Percentiles rank a stretch among this genome's conserved stretches.
phyloP scores from a whole-genome alignment of 331 rosid genomes.

The Rosa hybrid region DNA sequence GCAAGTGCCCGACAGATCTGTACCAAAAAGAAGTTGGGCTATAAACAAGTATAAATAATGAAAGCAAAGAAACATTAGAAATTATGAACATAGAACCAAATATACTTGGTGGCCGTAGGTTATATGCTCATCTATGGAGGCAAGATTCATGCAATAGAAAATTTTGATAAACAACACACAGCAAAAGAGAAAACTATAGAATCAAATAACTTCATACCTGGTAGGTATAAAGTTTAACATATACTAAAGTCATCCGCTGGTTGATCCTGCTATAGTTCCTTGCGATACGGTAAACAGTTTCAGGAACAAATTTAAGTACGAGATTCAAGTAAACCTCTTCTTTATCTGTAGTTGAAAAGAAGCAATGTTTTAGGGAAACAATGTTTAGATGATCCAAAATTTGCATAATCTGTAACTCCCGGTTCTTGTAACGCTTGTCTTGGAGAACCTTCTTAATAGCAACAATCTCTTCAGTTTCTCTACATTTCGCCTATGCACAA shows the following conservation, averaged over 20 bases:
- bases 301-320: constrained; percentile 88
- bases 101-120: background rate
- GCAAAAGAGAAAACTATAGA: constrained; percentile 3
- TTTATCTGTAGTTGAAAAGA: constrained; percentile 82
- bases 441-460: constrained; percentile 94
- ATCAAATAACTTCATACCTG: constrained; percentile 53
- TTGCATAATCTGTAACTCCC: constrained; percentile 92
- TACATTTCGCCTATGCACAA: constrained; percentile 67
- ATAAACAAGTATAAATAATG: background rate
- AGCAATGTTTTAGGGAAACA: constrained; percentile 81
- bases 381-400: constrained; percentile 91
- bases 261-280: constrained; percentile 73
- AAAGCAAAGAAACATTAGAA: constrained; percentile 11
- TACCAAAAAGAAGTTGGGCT: too few relatives aligned
- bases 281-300: constrained; percentile 75
- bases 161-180: background rate
- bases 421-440: constrained; percentile 89
- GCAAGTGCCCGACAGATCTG: too few relatives aligned
- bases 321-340: constrained; percentile 87
- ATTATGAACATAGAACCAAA: background rate
- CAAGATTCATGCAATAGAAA: background rate
- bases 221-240: constrained; percentile 80
- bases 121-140: background rate
- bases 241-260: constrained; percentile 84
- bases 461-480: constrained; percentile 90